Conservation (phyloP, 1,284 basidiomycete species). For the Trichosporon sp. region DNA sequence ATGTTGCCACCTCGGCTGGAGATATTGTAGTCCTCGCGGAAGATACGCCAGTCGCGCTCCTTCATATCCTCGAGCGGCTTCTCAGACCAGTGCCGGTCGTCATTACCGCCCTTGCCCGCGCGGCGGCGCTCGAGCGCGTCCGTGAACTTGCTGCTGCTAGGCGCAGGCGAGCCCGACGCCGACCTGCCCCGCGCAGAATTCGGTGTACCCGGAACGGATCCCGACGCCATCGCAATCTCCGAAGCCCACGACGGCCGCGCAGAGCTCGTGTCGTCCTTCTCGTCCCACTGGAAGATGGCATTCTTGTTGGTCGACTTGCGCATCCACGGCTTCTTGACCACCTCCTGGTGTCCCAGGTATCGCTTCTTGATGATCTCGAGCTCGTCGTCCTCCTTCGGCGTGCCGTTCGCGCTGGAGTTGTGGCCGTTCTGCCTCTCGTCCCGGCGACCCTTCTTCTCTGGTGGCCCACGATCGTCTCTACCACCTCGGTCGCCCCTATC, state of each 20-base stretch:
- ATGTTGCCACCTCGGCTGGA: constrained; percentile 85
- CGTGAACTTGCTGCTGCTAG: constrained; percentile 31
- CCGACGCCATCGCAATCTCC: neutral
- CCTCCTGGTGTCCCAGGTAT: constrained; percentile 64
- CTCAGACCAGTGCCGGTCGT: constrained; percentile 96
- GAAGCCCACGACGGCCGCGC: constrained; percentile 32
- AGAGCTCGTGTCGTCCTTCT: constrained; percentile 76
- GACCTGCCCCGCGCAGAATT: neutral
- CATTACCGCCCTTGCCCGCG: constrained; percentile 72
- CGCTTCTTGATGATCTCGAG: constrained; percentile 72
- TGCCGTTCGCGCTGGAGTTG: too few species aligned
- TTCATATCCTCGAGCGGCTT: constrained; percentile 91
- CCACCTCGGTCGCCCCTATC: constrained; percentile 4
- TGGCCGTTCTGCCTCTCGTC: neutral
- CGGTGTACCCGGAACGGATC: neutral
- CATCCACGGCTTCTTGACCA: constrained; percentile 86
- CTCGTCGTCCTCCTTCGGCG: constrained; percentile 55
- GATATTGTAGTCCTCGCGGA: constrained; percentile 97
- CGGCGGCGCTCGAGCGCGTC: constrained; percentile 73
- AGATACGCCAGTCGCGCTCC: constrained; percentile 98
- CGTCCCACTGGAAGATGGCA: constrained; percentile 98
- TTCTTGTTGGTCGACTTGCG: constrained; percentile 85
- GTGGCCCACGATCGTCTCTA: neutral
- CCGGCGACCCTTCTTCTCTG: constrained; percentile 4
- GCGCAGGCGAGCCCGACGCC: constrained; percentile 11